A percentile compares a stretch with the other conserved stretches of the same genome.
Conservation (phyloP, 192 early-diverging fungal species). For the Rhizoclosmatium globosum region DNA sequence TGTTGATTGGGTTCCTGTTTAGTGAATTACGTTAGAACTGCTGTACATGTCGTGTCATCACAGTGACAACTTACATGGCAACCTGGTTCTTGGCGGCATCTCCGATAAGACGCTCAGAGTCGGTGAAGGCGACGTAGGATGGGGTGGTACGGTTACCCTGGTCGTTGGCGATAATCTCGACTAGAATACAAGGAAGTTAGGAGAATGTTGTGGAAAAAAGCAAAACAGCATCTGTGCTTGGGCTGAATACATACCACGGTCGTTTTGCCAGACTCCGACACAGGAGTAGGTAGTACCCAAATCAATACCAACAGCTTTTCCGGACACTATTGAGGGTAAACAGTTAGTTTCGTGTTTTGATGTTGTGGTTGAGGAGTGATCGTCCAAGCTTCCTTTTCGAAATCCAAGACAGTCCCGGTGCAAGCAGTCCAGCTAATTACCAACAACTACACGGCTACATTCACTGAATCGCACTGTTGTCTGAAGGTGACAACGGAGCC, state of each 20-base stretch:
- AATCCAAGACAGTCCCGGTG: no score
- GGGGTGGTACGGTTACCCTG: slow-evolving; percentile 99
- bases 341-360: background rate
- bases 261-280: slow-evolving; percentile 73
- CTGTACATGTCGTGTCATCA: background rate
- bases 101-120: slow-evolving; percentile 97
- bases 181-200: slow-evolving; percentile 34
- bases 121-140: slow-evolving; percentile 96
- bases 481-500: background rate
- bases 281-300: slow-evolving; percentile 97
- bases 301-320: slow-evolving; percentile 94
- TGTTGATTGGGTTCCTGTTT: slow-evolving; percentile 80
- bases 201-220: slow-evolving; percentile 11
- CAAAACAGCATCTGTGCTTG: background rate
- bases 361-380: background rate
- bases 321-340: slow-evolving; percentile 25
- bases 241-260: slow-evolving; percentile 47
- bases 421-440: background rate
- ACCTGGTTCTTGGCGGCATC: slow-evolving; percentile 99
- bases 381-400: background rate
- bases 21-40: background rate
- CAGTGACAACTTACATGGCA: slow-evolving; percentile 68
- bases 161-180: slow-evolving; percentile 99
- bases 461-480: background rate
- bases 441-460: background rate